Conservation (phyloP, 768 basidiomycete genomes). For the Thelephora ganbajun region DNA sequence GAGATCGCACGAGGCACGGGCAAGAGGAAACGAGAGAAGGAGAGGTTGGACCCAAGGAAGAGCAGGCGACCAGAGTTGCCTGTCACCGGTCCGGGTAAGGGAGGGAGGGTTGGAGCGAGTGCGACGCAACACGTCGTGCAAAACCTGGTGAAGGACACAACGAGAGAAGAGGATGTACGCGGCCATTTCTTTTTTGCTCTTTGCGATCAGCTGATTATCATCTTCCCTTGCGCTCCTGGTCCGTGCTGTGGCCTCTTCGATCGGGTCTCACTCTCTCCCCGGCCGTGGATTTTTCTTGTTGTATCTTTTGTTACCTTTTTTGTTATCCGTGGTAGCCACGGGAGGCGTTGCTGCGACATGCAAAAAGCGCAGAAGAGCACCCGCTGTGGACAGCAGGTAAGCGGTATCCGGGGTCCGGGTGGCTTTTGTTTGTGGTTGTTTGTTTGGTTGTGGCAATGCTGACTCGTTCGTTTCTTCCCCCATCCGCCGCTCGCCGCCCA, state of each 20-base stretch:
- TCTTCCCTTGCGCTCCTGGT: slow-evolving; percentile 5
- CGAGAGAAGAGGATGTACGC: slow-evolving; percentile 91
- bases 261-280: slow-evolving; percentile 1
- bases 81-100: slow-evolving; percentile 83
- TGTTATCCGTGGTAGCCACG: slow-evolving; percentile 52
- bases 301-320: slow-evolving; percentile 6
- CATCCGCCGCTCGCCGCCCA: slow-evolving; percentile 1
- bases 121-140: slow-evolving; percentile 96
- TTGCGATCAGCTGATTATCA: slow-evolving; percentile 7
- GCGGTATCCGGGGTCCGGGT: slow-evolving; percentile 19
- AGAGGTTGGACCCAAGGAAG: slow-evolving; percentile 80
- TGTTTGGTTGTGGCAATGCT: slow-evolving; percentile 43
- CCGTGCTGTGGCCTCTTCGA: slow-evolving; percentile 2
- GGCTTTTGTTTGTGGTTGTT: slow-evolving; percentile 30
- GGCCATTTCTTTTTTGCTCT: slow-evolving; percentile 12
- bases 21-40: slow-evolving; percentile 86
- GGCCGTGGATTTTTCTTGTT: not conserved
- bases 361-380: slow-evolving; percentile 58
- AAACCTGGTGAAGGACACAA: slow-evolving; percentile 82
- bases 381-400: slow-evolving; percentile 78
- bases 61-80: slow-evolving; percentile 87
- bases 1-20: slow-evolving; percentile 45
- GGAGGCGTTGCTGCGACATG: slow-evolving; percentile 92
- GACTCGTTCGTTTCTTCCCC: slow-evolving; percentile 20
- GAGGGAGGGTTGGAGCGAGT: slow-evolving; percentile 91